A percentile compares a stretch with the other conserved stretches of the same genome.
phyloP scores from a whole-genome alignment of 2,329 filamentous ascomycete genomes.

The Fusarium papillatum region DNA sequence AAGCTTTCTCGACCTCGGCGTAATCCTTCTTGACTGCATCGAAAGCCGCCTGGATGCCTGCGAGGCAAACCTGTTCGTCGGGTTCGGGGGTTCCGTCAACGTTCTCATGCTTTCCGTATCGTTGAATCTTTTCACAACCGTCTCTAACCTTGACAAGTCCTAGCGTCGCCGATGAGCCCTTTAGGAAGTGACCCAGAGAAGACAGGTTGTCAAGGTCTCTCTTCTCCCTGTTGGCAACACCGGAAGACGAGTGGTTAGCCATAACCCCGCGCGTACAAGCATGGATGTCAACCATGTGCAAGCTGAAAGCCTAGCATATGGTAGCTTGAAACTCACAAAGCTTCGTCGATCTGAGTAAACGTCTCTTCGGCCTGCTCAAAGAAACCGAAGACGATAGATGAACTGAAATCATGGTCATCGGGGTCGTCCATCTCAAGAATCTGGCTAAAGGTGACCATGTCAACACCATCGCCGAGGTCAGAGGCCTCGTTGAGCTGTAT shows the following conservation, averaged over 20 bases:
- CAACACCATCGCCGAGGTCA: conserved; percentile 81
- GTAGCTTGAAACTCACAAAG: conserved; percentile 76
- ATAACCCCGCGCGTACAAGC: not conserved
- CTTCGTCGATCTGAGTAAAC: conserved; percentile 85
- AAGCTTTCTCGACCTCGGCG: conserved; percentile 75
- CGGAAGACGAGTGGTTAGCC: not conserved
- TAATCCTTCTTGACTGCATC: conserved; percentile 83
- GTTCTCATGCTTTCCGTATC: conserved; percentile 88
- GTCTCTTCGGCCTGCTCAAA: conserved; percentile 92
- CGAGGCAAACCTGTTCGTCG: conserved; percentile 77
- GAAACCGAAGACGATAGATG: conserved; percentile 90
- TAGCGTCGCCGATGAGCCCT: conserved; percentile 95
- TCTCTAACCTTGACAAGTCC: conserved; percentile 93
- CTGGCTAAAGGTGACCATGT: conserved; percentile 87
- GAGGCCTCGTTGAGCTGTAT: conserved; percentile 59
- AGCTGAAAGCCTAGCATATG: not conserved
- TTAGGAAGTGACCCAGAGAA: conserved; percentile 92
- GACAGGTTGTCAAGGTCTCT: conserved; percentile 83
- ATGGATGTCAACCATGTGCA: not conserved
- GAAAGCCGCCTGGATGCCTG: conserved; percentile 79
- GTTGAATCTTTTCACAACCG: conserved; percentile 96
- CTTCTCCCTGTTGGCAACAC: conserved; percentile 64
- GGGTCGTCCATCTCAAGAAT: conserved; percentile 99
- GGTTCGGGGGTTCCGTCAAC: conserved; percentile 78
- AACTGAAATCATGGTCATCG: conserved; percentile 88